Evolutionary conservation across 2,329 filamentous ascomycete species (phyloP), one percentile per base, ranked within the genome.

Genomic region (Fusarium dlaminii): DNA sequence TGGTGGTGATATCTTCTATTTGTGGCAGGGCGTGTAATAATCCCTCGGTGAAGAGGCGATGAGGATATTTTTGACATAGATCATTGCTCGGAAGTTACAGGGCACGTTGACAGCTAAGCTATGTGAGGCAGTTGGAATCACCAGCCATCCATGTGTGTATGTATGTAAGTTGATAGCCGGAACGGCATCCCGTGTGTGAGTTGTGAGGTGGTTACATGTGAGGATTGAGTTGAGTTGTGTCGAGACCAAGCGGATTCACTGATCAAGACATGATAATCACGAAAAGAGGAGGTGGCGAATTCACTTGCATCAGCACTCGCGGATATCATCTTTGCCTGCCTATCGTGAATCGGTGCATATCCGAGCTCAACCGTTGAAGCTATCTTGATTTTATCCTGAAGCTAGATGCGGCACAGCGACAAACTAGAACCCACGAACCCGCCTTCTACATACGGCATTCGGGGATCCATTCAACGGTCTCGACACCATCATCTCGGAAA

Each of bases 281-380:
- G 40, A 42, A 71, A 71, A 55, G 66, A 71, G 62, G 67, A 71
- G 67, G 68, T 71, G 68, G 62, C 68, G 29, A 71, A 57, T 22
- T 42, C 18, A 27, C 49, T 58, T 24, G 49, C 60, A 65, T 46
- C 39, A 46, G 36, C 30, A 48, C 14, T 29, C 55, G 15, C 40
- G 40, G 40, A 22, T 49, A 36, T 58, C 55, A 39, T 17, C 51
- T 22, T 22, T 29, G 14, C 14, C 39, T 40, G 17, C 37, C 24
- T 49, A 30, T 64, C 29, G 27, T 42, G 15, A 51, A 45, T 34
- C 14, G 52, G 63, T 29, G 22, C 40, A 62, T 55, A 43, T 62
- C 55, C 54, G 30, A 39, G 40, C 29, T 39, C 11, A 39, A 39
- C 65, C 51, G 42, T 49, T 70, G 66, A 70, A 59, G 52, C 45